phyloP scores from a whole-genome alignment of 2,329 filamentous ascomycete genomes.

The Colletotrichum somersetense region DNA sequence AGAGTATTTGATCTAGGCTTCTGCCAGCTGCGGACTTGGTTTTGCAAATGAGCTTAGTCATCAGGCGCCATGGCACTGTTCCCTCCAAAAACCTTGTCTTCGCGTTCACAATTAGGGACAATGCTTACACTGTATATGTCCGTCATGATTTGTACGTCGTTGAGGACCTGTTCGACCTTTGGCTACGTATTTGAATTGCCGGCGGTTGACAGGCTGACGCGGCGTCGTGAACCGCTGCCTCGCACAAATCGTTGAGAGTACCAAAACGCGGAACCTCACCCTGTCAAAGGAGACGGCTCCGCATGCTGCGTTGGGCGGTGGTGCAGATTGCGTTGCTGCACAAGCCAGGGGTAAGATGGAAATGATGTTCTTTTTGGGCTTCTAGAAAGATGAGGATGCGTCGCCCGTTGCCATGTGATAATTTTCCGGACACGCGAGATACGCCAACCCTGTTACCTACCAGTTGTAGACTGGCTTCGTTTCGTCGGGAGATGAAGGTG shows the following conservation, averaged over 20 bases:
- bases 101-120: neutral
- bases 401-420: neutral
- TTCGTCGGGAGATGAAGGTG: slow-evolving; percentile 41
- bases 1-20: neutral
- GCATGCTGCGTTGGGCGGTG: slow-evolving; percentile 3
- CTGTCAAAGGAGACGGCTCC: slow-evolving; percentile 9
- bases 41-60: neutral
- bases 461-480: slow-evolving; percentile 39
- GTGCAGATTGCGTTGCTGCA: slow-evolving; percentile 28
- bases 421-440: slow-evolving; percentile 24
- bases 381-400: slow-evolving; percentile 33
- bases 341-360: slow-evolving; percentile 25
- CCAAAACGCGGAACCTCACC: neutral
- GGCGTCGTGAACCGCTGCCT: neutral
- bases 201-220: neutral
- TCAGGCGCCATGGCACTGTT: too few relatives aligned
- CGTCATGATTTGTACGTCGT: neutral
- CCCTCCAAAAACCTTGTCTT: neutral
- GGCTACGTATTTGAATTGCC: neutral
- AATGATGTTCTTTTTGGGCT: slow-evolving; percentile 29
- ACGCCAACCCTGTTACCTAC: slow-evolving; percentile 30
- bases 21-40: neutral
- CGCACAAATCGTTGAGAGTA: neutral
- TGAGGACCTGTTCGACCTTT: neutral
- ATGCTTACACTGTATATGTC: neutral